Conservation (phyloP, 768 basidiomycete genomes). For the Mycena rosella region DNA sequence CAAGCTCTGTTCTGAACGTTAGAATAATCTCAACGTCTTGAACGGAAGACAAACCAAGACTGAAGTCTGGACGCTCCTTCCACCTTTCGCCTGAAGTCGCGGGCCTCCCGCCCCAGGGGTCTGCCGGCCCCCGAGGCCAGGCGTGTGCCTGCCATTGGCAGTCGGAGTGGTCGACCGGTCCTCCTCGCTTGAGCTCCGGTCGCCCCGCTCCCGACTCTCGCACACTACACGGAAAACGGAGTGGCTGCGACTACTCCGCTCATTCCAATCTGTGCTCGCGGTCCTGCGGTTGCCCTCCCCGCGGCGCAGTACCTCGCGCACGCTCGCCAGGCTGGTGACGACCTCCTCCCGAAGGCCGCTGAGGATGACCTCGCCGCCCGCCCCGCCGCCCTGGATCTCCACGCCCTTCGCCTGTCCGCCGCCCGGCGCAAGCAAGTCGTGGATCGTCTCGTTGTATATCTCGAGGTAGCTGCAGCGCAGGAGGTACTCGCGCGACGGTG, state of each 20-base stretch:
- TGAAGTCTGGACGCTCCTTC: constrained; percentile 82
- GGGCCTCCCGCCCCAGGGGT: constrained; percentile 59
- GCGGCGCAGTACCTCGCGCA: constrained; percentile 85
- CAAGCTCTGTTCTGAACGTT: constrained; percentile 70
- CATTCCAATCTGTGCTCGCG: constrained; percentile 99
- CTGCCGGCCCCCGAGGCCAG: constrained; percentile 45
- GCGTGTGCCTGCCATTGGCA: constrained; percentile 45
- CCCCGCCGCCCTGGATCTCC: constrained; percentile 81
- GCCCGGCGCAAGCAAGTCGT: constrained; percentile 85
- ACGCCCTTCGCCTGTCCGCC: constrained; percentile 68
- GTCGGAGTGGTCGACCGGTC: constrained; percentile 48
- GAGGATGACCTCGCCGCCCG: constrained; percentile 70
- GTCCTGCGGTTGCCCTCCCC: constrained; percentile 92
- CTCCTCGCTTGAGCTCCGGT: constrained; percentile 56
- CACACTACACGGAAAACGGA: constrained; percentile 94
- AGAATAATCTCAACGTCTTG: constrained; percentile 19
- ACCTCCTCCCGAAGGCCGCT: constrained; percentile 91
- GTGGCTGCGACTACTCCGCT: constrained; percentile 93
- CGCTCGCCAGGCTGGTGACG: constrained; percentile 89
- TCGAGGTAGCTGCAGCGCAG: constrained; percentile 96
- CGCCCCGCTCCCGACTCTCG: constrained; percentile 82
- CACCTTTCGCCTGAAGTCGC: constrained; percentile 80
- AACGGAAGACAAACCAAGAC: constrained; percentile 67
- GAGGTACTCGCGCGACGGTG: constrained; percentile 89
- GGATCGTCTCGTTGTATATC: constrained; percentile 94